phyloP scores from a whole-genome alignment of 768 basidiomycete genomes.

The Boletus edulis region DNA sequence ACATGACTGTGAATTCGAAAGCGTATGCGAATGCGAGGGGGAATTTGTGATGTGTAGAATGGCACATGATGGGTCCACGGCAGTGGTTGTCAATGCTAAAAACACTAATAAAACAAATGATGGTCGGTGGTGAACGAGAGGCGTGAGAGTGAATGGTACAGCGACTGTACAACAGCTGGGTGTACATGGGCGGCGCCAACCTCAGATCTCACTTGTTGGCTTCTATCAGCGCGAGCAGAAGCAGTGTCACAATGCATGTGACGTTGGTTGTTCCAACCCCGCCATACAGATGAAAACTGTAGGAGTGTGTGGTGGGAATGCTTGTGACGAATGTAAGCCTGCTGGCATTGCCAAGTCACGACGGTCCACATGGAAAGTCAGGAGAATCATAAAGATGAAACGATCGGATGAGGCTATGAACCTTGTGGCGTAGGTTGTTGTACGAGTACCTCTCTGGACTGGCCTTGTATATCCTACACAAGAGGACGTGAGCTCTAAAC shows the following conservation, averaged over 20 bases:
- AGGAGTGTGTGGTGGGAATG: slow-evolving; percentile 3
- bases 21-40: slow-evolving; percentile 16
- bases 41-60: slow-evolving; percentile 11
- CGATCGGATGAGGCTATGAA: slow-evolving; percentile 33
- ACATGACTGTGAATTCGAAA: slow-evolving; percentile 21
- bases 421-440: slow-evolving; percentile 77
- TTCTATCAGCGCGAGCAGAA: slow-evolving; percentile 12
- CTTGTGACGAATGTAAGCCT: slow-evolving; percentile 1
- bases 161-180: slow-evolving; percentile 22
- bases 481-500: slow-evolving; percentile 4
- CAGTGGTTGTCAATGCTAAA: slow-evolving; percentile 14
- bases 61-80: slow-evolving; percentile 4
- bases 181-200: slow-evolving; percentile 17
- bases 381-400: slow-evolving; percentile 1
- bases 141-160: slow-evolving; percentile 15
- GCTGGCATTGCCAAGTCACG: slow-evolving; percentile 8
- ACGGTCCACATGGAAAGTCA: slow-evolving; percentile 6
- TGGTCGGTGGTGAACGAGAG: slow-evolving; percentile 18
- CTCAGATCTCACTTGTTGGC: slow-evolving; percentile 10
- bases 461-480: slow-evolving; percentile 60
- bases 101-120: slow-evolving; percentile 25
- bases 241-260: slow-evolving; percentile 4
- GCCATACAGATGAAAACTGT: slow-evolving; percentile 12
- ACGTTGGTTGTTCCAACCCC: slow-evolving; percentile 1
- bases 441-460: slow-evolving; percentile 57